Evolutionary conservation across 2,329 filamentous ascomycete genomes (phyloP).

Genomic region (Colletotrichum shisoi): DNA sequence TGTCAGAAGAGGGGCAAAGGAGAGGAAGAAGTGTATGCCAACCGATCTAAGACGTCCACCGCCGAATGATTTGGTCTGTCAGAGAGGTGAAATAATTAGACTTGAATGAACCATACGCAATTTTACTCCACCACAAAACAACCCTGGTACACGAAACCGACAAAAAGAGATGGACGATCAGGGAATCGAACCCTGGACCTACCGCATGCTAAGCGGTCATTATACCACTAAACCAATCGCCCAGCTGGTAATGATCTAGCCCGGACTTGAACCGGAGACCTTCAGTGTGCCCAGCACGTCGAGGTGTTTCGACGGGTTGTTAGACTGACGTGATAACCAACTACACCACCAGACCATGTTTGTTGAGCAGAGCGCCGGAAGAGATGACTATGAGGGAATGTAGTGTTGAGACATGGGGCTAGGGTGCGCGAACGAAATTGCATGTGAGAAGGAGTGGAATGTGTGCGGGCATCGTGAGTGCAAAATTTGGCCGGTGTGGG

Average conservation of each 20-base stretch:
- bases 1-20: no score
- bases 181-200: slow-evolving; percentile 24
- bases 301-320: slow-evolving; percentile 41
- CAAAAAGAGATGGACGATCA: slow-evolving; percentile 9
- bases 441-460: slow-evolving; percentile 9
- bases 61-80: no score
- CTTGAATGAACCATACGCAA: no score
- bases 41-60: no score
- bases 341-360: slow-evolving; percentile 50
- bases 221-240: slow-evolving; percentile 26
- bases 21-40: no score
- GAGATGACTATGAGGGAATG: neutral
- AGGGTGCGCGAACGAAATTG: neutral
- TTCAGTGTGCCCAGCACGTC: slow-evolving; percentile 22
- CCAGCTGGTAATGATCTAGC: slow-evolving; percentile 23
- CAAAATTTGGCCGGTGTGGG: slow-evolving; percentile 10
- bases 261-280: slow-evolving; percentile 40
- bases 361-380: accelerated
- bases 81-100: no score
- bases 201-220: slow-evolving; percentile 27
- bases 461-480: slow-evolving; percentile 6
- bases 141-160: neutral
- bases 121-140: neutral
- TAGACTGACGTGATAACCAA: slow-evolving; percentile 61
- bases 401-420: neutral